Conservation (phyloP, 129 eudicot genomes). For the Centella asiatica region DNA sequence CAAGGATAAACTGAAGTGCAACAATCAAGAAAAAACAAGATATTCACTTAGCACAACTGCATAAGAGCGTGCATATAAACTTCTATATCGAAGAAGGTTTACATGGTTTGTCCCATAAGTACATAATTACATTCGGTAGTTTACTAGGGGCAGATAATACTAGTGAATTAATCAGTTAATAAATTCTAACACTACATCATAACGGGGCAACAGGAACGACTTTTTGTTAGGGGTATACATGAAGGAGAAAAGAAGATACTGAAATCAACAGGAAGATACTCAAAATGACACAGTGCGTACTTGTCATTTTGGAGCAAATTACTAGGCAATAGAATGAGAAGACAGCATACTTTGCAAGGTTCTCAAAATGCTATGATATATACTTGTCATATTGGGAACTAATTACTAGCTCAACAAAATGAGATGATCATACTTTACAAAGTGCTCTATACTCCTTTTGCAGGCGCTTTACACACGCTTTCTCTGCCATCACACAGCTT, state of each 20-base stretch:
- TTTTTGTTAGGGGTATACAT: too few species aligned
- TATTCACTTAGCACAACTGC: neutral
- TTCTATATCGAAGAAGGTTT: neutral
- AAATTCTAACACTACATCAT: too few species aligned
- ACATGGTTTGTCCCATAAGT: neutral
- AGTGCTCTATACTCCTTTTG: slow-evolving; percentile 96
- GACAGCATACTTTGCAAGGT: slow-evolving; percentile 76
- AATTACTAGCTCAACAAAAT: neutral
- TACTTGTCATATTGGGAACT: neutral
- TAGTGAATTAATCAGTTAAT: too few species aligned
- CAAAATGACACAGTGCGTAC: slow-evolving; percentile 2
- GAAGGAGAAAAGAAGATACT: neutral
- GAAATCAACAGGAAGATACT: neutral
- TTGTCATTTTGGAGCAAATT: neutral
- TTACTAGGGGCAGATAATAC: too few species aligned
- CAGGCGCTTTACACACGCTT: slow-evolving; percentile 93
- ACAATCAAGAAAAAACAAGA: neutral
- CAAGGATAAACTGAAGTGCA: neutral
- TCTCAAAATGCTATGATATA: slow-evolving; percentile 30
- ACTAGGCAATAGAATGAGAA: neutral
- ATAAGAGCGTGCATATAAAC: neutral
- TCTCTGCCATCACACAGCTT: slow-evolving; percentile 66
- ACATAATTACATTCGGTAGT: neutral
- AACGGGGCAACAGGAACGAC: too few species aligned
- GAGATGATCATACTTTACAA: slow-evolving; percentile 65